Evolutionary conservation across 495 filamentous ascomycete species (phyloP), one percentile per base, ranked within the genome.

Genomic region (Podospora anserina): DNA sequence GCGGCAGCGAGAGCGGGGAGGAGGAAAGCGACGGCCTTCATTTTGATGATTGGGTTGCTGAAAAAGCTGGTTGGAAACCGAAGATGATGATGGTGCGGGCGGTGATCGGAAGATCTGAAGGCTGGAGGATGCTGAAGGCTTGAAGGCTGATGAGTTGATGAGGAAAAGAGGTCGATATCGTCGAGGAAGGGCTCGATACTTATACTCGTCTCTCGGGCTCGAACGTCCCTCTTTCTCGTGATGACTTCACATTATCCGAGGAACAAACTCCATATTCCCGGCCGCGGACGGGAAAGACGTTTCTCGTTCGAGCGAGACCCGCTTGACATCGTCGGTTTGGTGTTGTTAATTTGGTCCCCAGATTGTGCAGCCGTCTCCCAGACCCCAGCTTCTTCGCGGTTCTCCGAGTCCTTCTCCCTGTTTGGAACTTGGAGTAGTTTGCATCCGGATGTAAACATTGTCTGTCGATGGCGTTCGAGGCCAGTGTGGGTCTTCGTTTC

Each of bases 1-100:
- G 82, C 84, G 54, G 70, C 77, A 56, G 78, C 84, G 70, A 86
- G 78, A 59, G 74, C 78, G 59, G 84, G 82, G 56, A 84, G 77
- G 69, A 85, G 74, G 75, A 80, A 75, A 67, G 79, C 56, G 74
- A 78, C 69, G 71, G 74, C 79, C 71, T 81, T 79, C 84, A 85
- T 86, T 66, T 70, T 83, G 77, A 72, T 66, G 63, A 63, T 23
- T 72, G 61, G 44, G 30, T 32, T 66, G 62, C 61, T 32, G 28
- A 63, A 63, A 44, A 63, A 32, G 30, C 54, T 61, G 55, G 7
- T 55, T 26, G 19, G 59, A 58, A 68, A 71, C 53, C 19, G 63
- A 39, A 65, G 63, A 44, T 56, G 66, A 55, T 26, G 57, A 32
- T 62, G 32, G 28, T 27, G 68, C 63, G 66, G 39, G 49, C 69